phyloP scores from a whole-genome alignment of 139 green algal species.

The Eudorina sp. region DNA sequence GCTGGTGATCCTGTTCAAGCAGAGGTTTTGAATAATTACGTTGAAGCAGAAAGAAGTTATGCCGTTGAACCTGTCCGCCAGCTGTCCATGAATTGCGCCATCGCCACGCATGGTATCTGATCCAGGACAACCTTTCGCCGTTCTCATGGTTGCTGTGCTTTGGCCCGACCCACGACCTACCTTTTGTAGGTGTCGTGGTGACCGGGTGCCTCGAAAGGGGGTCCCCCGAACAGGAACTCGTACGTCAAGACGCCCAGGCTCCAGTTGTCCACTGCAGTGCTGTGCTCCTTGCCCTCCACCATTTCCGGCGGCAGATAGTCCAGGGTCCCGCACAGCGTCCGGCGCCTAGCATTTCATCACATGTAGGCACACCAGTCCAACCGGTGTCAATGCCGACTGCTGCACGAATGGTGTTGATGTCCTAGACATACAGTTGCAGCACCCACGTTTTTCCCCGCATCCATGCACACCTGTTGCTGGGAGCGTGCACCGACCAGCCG shows the following conservation, averaged over 20 bases:
- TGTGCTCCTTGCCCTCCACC: conserved; percentile 86
- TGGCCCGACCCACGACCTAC: neutral
- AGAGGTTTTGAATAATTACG: no score
- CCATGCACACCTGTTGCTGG: conserved; percentile 62
- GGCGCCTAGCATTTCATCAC: conserved; percentile 69
- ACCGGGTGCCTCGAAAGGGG: conserved; percentile 95
- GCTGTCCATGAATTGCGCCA: no score
- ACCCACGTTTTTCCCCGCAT: neutral
- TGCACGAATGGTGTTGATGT: neutral
- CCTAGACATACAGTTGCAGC: neutral
- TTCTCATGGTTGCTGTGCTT: no score
- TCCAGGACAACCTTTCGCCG: no score
- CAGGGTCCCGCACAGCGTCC: conserved; percentile 98
- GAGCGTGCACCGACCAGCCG: conserved; percentile 97
- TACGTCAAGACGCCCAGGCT: conserved; percentile 96
- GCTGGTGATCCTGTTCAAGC: conserved; percentile 86
- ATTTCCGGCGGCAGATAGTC: conserved; percentile 99
- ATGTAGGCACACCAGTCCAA: no score
- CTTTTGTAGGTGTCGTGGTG: conserved; percentile 73
- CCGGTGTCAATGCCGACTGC: no score
- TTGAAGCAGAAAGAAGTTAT: no score
- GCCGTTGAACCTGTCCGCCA: no score
- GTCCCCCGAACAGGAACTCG: conserved; percentile 95
- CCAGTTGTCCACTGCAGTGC: conserved; percentile 94
- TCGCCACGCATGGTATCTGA: no score